Conservation (phyloP, 2,329 filamentous ascomycete genomes). For the Arthrobotrys megalospora region DNA sequence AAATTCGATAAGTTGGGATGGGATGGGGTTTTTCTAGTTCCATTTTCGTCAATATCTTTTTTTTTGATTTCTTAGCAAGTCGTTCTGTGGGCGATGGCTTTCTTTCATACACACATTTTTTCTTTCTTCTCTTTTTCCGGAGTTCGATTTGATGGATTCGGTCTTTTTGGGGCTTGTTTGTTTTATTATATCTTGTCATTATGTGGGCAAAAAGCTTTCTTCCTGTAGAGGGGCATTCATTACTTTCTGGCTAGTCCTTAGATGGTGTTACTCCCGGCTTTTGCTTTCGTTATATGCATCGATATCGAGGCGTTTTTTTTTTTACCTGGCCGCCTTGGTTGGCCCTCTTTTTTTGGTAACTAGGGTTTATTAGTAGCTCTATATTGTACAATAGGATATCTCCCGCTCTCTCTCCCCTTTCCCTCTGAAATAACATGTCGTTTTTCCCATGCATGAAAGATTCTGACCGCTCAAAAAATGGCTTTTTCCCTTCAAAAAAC, state of each 20-base stretch:
- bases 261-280: slow-evolving; percentile 33
- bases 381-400: slow-evolving; percentile 47
- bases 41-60: neutral
- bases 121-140: slow-evolving; percentile 1
- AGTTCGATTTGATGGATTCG: slow-evolving; percentile 21
- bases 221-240: slow-evolving; percentile 28
- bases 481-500: slow-evolving; percentile 8
- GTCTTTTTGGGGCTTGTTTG: neutral
- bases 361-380: slow-evolving; percentile 21
- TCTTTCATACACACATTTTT: neutral
- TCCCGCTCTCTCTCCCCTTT: neutral
- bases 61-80: neutral
- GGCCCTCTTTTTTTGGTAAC: neutral
- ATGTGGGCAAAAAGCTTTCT: slow-evolving; percentile 19
- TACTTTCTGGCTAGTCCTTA: slow-evolving; percentile 23
- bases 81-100: slow-evolving; percentile 14
- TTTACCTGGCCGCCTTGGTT: neutral
- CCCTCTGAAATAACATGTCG: neutral
- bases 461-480: neutral
- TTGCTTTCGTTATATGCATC: slow-evolving; percentile 25
- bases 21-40: slow-evolving; percentile 51
- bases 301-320: slow-evolving; percentile 37
- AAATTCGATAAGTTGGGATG: slow-evolving; percentile 47
- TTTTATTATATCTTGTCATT: slow-evolving; percentile 1
- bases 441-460: slow-evolving; percentile 1